Conservation (phyloP, 768 basidiomycete genomes). For the Chiua virens region DNA sequence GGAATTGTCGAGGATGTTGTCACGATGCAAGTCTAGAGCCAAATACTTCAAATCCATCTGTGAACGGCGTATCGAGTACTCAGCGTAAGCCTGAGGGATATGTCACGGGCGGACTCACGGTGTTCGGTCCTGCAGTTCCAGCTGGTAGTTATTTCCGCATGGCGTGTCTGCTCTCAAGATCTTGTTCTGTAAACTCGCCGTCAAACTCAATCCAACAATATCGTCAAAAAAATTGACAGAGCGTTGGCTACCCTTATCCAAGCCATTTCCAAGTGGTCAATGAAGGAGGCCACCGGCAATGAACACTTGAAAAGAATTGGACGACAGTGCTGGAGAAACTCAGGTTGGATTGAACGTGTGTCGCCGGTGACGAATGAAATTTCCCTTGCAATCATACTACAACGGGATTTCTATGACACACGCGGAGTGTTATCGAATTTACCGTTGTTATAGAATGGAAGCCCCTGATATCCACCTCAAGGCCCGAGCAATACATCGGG, state of each 20-base stretch:
- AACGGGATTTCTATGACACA: neutral
- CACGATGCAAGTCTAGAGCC: too few relatives aligned
- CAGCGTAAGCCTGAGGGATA: too few relatives aligned
- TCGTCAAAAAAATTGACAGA: constrained; percentile 35
- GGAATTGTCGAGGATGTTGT: too few relatives aligned
- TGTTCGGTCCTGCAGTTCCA: too few relatives aligned
- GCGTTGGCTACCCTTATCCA: constrained; percentile 19
- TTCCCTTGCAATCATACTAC: neutral
- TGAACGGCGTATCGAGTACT: too few relatives aligned
- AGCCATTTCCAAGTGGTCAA: constrained; percentile 44
- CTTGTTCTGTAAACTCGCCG: too few relatives aligned
- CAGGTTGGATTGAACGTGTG: neutral
- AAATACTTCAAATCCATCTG: too few relatives aligned
- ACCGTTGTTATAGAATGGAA: neutral
- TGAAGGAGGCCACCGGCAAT: constrained; percentile 32
- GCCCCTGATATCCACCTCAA: neutral
- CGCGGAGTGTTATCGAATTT: neutral
- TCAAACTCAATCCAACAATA: constrained; percentile 34
- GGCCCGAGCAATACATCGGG: too few relatives aligned
- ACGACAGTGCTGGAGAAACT: too few relatives aligned
- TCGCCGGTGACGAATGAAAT: constrained; percentile 3
- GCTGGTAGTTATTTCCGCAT: too few relatives aligned
- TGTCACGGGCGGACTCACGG: too few relatives aligned
- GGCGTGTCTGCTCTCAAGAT: too few relatives aligned
- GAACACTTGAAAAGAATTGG: constrained; percentile 36